Evolutionary conservation across 164 flowering plant species (phyloP).

Genomic region (Chimonanthus praecox): DNA sequence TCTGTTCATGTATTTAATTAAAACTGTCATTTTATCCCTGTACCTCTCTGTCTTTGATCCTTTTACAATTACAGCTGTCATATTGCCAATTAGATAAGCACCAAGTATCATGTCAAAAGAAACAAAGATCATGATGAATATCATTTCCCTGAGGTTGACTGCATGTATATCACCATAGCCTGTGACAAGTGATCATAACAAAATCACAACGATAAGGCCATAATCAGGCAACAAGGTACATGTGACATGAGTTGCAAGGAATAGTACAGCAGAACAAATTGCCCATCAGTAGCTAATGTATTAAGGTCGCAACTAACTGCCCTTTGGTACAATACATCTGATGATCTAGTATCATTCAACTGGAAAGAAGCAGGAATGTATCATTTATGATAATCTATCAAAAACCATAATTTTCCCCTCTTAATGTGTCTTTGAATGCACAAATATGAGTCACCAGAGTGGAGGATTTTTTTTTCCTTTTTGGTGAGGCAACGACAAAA

Average conservation of each 20-base stretch:
- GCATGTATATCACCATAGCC: slow-evolving; percentile 92
- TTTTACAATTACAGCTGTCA: slow-evolving; percentile 80
- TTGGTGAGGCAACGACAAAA: no score
- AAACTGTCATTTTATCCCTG: slow-evolving; percentile 74
- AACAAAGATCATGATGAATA: slow-evolving; percentile 71
- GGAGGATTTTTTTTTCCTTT: no score
- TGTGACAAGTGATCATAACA: slow-evolving; percentile 17
- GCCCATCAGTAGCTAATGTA: not conserved
- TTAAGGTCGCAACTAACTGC: not conserved
- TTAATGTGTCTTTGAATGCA: no score
- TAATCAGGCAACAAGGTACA: not conserved
- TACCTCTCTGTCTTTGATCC: slow-evolving; percentile 78
- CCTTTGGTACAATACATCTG: not conserved
- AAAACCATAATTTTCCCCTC: no score
- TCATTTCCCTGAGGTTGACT: slow-evolving; percentile 75
- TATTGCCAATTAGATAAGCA: slow-evolving; percentile 80
- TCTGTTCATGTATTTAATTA: slow-evolving; percentile 66
- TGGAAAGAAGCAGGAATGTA: no score
- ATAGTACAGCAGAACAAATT: not conserved
- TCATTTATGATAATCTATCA: no score
- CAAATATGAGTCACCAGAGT: no score
- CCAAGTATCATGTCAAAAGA: slow-evolving; percentile 86
- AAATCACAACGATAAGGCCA: not conserved
- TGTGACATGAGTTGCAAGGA: not conserved
- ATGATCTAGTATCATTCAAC: no score